These are phyloP conservation scores for Abrus pulchellus DNA, from an alignment of 306 rosid genomes.

Conservation along the genomic window DNA sequence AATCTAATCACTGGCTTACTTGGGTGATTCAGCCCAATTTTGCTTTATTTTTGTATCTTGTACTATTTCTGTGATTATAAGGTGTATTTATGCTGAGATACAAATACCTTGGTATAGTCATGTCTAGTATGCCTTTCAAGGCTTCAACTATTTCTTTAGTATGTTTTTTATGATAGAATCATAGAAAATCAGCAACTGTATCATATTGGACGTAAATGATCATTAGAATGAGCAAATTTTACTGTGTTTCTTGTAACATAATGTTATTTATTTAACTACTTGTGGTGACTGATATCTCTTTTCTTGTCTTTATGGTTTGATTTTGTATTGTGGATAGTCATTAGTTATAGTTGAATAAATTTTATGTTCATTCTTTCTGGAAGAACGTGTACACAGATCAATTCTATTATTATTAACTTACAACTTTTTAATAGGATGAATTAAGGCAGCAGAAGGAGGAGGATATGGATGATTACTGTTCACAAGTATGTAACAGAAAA, in stretches of 20 bases:
- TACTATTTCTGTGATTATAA: not conserved
- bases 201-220: constrained; percentile 18
- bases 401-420: constrained; percentile 41
- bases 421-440: constrained; percentile 68
- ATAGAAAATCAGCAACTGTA: constrained; percentile 15
- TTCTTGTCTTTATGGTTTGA: constrained; percentile 18
- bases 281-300: constrained; percentile 15
- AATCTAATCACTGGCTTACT: constrained; percentile 7
- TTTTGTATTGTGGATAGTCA: constrained; percentile 27
- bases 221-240: constrained; percentile 7
- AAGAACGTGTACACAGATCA: constrained; percentile 32
- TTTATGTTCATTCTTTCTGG: constrained; percentile 12
- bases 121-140: constrained; percentile 12
- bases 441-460: constrained; percentile 95
- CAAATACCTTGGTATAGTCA: constrained; percentile 14
- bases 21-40: not conserved
- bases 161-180: not conserved
- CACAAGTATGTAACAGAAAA: constrained; percentile 67
- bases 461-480: constrained; percentile 95
- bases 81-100: constrained; percentile 15
- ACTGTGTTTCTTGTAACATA: constrained; percentile 5
- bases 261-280: constrained; percentile 8
- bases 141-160: constrained; percentile 5
- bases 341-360: constrained; percentile 36
- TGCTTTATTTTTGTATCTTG: constrained; percentile 41